phyloP scores from a whole-genome alignment of 2,329 filamentous ascomycete species.

The Ophiocordyceps robertsii region DNA sequence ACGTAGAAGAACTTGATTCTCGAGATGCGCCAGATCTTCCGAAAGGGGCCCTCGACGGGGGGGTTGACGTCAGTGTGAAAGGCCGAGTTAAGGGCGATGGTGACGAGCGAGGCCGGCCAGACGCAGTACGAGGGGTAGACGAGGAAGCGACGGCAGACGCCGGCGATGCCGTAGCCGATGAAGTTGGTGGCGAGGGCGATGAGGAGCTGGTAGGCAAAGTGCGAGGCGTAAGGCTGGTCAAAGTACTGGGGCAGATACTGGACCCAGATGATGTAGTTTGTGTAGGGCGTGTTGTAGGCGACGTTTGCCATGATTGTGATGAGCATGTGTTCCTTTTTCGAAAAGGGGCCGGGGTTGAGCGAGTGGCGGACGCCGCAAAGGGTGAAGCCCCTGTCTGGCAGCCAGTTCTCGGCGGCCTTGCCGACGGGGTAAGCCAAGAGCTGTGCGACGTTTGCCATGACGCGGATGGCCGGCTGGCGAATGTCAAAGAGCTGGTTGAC shows the following conservation, averaged over 20 bases:
- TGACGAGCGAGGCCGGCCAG: constrained; percentile 43
- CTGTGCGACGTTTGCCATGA: constrained; percentile 42
- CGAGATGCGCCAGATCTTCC: constrained; percentile 30
- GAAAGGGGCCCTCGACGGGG: constrained; percentile 26
- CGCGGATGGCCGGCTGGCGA: constrained; percentile 38
- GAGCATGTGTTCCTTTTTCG: constrained; percentile 48
- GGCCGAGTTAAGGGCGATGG: constrained; percentile 38
- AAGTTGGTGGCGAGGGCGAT: constrained; percentile 42
- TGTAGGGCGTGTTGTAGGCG: constrained; percentile 37
- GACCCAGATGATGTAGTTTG: constrained; percentile 41
- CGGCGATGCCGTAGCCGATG: constrained; percentile 47
- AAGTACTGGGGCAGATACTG: constrained; percentile 39
- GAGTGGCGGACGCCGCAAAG: constrained; percentile 31
- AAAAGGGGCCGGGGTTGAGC: constrained; percentile 43
- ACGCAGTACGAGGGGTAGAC: constrained; percentile 42
- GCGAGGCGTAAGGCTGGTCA: constrained; percentile 37
- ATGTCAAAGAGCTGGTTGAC: constrained; percentile 46
- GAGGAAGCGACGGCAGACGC: constrained; percentile 36
- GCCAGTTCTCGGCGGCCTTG: constrained; percentile 31
- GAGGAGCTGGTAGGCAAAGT: constrained; percentile 40
- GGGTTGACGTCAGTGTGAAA: constrained; percentile 33
- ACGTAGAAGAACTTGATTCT: constrained; percentile 38
- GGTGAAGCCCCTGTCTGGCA: constrained; percentile 37
- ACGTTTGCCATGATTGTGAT: constrained; percentile 51
- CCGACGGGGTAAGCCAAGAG: constrained; percentile 42